Conservation (phyloP, 2,329 filamentous ascomycete species). For the Clarireedia homoeocarpa region DNA sequence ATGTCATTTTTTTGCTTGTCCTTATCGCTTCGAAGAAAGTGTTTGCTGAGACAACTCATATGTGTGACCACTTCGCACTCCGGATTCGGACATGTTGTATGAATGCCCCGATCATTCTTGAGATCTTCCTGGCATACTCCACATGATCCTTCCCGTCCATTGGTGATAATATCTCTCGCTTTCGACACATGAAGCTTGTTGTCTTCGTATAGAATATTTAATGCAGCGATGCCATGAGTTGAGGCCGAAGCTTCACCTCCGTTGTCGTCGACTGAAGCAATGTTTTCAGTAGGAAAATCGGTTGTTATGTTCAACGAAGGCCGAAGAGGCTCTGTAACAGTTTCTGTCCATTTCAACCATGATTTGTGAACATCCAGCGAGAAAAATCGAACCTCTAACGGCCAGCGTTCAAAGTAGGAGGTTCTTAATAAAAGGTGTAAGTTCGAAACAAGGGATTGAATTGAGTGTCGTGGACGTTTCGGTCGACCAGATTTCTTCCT, state of each 20-base stretch:
- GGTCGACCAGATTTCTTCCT: slow-evolving; percentile 47
- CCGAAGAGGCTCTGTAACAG: slow-evolving; percentile 14
- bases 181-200: neutral
- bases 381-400: slow-evolving; percentile 75
- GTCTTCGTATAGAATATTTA: neutral
- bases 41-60: slow-evolving; percentile 49
- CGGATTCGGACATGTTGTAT: slow-evolving; percentile 47
- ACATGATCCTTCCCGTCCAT: neutral
- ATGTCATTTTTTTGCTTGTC: neutral
- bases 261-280: neutral
- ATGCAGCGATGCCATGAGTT: neutral
- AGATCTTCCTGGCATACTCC: slow-evolving; percentile 17
- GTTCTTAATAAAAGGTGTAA: slow-evolving; percentile 74
- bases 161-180: neutral
- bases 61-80: slow-evolving; percentile 52
- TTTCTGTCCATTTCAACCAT: slow-evolving; percentile 54
- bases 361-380: slow-evolving; percentile 56
- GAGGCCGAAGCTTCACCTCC: neutral
- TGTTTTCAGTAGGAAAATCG: slow-evolving; percentile 17
- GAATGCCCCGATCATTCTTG: slow-evolving; percentile 34
- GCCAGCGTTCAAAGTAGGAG: slow-evolving; percentile 75
- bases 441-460: slow-evolving; percentile 68
- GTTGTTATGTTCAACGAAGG: slow-evolving; percentile 17
- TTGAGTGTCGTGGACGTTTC: slow-evolving; percentile 47
- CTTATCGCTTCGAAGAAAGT: slow-evolving; percentile 37